Percentiles rank a stretch among this genome's conserved stretches.
These are phyloP conservation scores for Quercus tomentella DNA, from an alignment of 331 rosid genomes.

Conservation along the genomic window DNA sequence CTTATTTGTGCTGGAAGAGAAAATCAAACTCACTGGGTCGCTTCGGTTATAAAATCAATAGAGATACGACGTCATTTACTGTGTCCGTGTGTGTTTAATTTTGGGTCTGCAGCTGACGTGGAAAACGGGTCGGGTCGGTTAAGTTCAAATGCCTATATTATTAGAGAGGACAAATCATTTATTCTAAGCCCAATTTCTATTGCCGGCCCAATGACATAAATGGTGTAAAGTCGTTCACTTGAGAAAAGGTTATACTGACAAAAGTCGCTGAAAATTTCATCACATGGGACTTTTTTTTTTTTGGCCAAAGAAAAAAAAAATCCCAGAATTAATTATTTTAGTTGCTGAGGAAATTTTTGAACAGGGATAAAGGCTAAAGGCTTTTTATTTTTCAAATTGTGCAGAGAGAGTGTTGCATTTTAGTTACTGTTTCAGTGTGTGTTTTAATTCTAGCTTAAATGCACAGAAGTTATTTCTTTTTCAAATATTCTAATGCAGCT, in stretches of 20 bases:
- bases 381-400: not conserved
- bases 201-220: not conserved
- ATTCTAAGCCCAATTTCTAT: not conserved
- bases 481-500: conserved; percentile 25
- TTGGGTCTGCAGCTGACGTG: too few species aligned
- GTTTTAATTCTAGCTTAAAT: conserved; percentile 1
- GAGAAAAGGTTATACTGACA: not conserved
- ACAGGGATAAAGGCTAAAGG: not conserved
- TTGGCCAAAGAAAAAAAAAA: too few species aligned
- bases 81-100: too few species aligned
- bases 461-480: not conserved
- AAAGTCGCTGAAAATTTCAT: not conserved
- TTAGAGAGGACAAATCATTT: not conserved
- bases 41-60: too few species aligned
- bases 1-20: too few species aligned
- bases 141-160: conserved; percentile 31
- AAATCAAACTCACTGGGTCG: too few species aligned
- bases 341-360: not conserved
- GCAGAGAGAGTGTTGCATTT: conserved; percentile 25
- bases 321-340: not conserved
- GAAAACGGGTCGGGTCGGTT: too few species aligned
- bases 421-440: conserved; percentile 38
- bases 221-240: not conserved
- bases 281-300: not conserved
- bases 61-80: too few species aligned